Conservation (phyloP, 495 filamentous ascomycete genomes). For the Penicillium paradoxum region DNA sequence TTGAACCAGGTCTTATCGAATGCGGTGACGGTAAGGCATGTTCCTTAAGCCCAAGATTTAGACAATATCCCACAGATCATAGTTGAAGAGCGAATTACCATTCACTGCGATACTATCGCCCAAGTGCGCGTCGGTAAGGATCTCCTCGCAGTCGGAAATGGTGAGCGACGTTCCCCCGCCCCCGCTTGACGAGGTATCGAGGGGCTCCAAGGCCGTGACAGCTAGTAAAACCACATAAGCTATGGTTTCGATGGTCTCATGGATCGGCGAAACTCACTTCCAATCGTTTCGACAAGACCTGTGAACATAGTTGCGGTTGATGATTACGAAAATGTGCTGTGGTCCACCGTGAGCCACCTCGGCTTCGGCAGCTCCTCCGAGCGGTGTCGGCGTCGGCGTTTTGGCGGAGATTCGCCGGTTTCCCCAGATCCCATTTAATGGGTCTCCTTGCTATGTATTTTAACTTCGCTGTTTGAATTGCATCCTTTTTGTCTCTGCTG, state of each 20-base stretch:
- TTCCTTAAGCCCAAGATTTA: conserved; percentile 41
- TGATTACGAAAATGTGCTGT: conserved; percentile 13
- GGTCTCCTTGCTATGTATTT: neutral
- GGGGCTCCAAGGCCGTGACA: conserved; percentile 72
- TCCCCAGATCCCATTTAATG: conserved; percentile 16
- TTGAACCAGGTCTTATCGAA: conserved; percentile 72
- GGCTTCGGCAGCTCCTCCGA: conserved; percentile 25
- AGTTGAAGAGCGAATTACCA: conserved; percentile 42
- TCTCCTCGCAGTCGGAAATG: conserved; percentile 66
- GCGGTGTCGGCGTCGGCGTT: conserved; percentile 34
- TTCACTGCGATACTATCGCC: conserved; percentile 94
- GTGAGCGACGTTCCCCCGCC: conserved; percentile 84
- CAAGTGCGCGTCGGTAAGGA: conserved; percentile 76
- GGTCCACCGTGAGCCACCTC: conserved; percentile 26
- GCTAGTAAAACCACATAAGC: conserved; percentile 44
- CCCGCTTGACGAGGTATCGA: conserved; percentile 63
- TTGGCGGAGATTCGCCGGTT: conserved; percentile 26
- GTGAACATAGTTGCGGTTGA: conserved; percentile 73
- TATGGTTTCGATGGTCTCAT: conserved; percentile 8
- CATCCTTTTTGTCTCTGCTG: neutral
- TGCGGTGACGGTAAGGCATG: conserved; percentile 85
- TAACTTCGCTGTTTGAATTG: conserved; percentile 1
- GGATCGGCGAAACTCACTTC: conserved; percentile 54
- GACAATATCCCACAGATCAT: neutral
- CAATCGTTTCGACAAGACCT: conserved; percentile 91